phyloP scores from a whole-genome alignment of 441 rosid species.

The Jatropha podagrica region DNA sequence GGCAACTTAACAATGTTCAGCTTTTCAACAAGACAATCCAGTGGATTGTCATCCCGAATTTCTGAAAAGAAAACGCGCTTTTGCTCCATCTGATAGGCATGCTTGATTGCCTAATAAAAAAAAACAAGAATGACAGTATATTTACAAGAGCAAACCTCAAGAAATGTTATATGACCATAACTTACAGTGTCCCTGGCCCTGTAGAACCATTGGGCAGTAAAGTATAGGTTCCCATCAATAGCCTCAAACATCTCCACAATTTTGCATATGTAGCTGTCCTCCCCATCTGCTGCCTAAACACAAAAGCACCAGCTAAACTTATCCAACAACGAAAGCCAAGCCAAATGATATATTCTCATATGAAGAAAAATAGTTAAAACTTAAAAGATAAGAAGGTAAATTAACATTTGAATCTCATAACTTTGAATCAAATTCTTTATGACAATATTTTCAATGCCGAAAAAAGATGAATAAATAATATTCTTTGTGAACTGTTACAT shows the following conservation, averaged over 20 bases:
- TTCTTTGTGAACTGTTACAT: background rate
- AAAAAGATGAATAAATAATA: background rate
- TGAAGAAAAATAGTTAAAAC: background rate
- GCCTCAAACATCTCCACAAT: conserved; percentile 64
- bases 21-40: conserved; percentile 51
- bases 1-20: conserved; percentile 45
- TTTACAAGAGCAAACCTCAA: background rate
- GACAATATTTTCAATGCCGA: background rate
- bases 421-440: background rate
- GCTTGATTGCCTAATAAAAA: conserved; percentile 44
- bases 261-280: conserved; percentile 44
- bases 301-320: background rate
- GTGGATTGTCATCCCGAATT: conserved; percentile 47
- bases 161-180: background rate
- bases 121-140: background rate
- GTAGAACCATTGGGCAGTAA: conserved; percentile 72
- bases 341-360: background rate
- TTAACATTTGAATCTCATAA: background rate
- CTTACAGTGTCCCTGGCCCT: conserved; percentile 69
- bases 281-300: conserved; percentile 48
- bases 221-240: conserved; percentile 38
- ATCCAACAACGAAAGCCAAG: background rate
- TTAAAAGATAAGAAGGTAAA: background rate
- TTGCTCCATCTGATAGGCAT: conserved; percentile 27
- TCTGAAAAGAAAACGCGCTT: conserved; percentile 66